phyloP scores from a whole-genome alignment of 2,329 filamentous ascomycete genomes.

The Ustilaginoidea virens region DNA sequence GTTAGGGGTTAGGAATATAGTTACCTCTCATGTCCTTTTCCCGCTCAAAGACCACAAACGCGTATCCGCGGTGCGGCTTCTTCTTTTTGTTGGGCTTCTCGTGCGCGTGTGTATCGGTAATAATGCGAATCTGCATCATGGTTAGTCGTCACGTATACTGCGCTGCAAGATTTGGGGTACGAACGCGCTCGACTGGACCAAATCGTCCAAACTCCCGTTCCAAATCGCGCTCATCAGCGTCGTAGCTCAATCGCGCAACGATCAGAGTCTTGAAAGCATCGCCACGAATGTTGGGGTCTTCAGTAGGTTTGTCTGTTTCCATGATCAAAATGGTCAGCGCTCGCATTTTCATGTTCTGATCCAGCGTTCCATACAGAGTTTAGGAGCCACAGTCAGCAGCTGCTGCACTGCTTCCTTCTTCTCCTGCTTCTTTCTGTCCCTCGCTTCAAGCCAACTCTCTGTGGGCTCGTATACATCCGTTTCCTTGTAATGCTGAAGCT shows the following conservation, averaged over 20 bases:
- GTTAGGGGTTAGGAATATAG: slow-evolving; percentile 18
- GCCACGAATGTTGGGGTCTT: slow-evolving; percentile 79
- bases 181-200: slow-evolving; percentile 81
- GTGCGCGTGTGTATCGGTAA: slow-evolving; percentile 57
- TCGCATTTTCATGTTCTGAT: too few species aligned
- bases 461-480: slow-evolving; percentile 64
- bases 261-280: slow-evolving; percentile 94
- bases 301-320: slow-evolving; percentile 55
- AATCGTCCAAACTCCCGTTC: slow-evolving; percentile 89
- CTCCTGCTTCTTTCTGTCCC: slow-evolving; percentile 71
- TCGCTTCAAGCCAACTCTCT: slow-evolving; percentile 83
- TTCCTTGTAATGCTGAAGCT: slow-evolving; percentile 62
- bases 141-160: neutral
- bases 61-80: slow-evolving; percentile 78
- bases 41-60: slow-evolving; percentile 91
- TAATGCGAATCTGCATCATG: slow-evolving; percentile 59
- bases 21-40: slow-evolving; percentile 99
- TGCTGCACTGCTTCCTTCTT: slow-evolving; percentile 55
- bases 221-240: slow-evolving; percentile 75
- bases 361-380: slow-evolving; percentile 38
- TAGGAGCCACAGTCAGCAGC: slow-evolving; percentile 46
- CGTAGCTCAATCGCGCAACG: slow-evolving; percentile 78
- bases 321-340: neutral
- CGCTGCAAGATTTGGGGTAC: slow-evolving; percentile 11
- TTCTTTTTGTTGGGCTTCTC: slow-evolving; percentile 62